Conservation (phyloP, 2,329 filamentous ascomycete genomes). For the Talaromyces sp. region DNA sequence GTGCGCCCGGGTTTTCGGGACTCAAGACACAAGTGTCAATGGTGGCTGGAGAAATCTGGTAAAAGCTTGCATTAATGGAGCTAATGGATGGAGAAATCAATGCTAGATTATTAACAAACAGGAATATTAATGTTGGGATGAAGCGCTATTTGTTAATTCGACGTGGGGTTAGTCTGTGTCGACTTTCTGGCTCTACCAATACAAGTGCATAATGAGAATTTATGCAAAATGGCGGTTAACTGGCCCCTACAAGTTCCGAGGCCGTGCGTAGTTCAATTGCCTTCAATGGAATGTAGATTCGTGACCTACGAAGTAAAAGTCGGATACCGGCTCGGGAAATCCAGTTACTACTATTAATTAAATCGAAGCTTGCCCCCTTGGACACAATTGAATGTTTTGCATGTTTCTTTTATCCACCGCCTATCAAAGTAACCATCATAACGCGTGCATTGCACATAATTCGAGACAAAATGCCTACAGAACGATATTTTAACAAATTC, state of each 20-base stretch:
- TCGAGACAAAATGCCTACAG: constrained; percentile 2
- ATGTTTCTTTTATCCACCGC: not conserved
- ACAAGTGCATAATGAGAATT: not conserved
- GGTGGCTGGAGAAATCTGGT: not conserved
- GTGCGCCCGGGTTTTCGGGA: not conserved
- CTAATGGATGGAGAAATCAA: not conserved
- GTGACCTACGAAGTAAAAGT: too few species aligned
- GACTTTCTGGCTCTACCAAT: not conserved
- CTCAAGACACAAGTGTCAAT: too few species aligned
- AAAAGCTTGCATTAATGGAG: not conserved
- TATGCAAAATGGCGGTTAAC: not conserved
- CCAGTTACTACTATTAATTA: too few species aligned
- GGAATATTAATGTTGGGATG: not conserved
- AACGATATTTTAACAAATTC: constrained; percentile 1
- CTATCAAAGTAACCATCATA: not conserved
- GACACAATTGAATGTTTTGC: not conserved
- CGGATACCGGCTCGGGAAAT: too few species aligned
- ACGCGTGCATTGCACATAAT: not conserved
- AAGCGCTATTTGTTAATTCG: not conserved
- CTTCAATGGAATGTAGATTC: too few species aligned
- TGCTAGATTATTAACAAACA: not conserved
- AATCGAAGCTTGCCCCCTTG: not conserved
- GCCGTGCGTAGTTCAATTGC: too few species aligned
- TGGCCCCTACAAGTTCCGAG: too few species aligned
- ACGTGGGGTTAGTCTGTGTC: not conserved